Evolutionary conservation across 805 yeast genomes (phyloP).

Genomic region (Tetrapisispora taiwanensis): DNA sequence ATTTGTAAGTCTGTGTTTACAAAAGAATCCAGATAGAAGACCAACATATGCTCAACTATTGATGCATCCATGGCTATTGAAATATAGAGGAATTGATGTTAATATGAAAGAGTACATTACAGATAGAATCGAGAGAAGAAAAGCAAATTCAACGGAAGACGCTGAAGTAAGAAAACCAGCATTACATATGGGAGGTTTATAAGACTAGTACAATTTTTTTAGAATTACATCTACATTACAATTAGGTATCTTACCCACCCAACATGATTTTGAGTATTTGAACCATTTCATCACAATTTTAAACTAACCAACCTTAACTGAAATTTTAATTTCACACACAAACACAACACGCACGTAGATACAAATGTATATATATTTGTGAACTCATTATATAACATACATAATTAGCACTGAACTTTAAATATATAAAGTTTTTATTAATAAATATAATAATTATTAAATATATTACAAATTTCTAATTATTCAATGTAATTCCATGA

Average conservation of each 20-base stretch:
- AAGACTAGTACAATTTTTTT: too few relatives aligned
- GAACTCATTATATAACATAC: background rate
- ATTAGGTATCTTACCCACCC: too few relatives aligned
- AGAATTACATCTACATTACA: too few relatives aligned
- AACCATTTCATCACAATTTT: too few relatives aligned
- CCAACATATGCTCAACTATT: slow-evolving; percentile 72
- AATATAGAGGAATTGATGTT: slow-evolving; percentile 35
- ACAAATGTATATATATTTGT: too few relatives aligned
- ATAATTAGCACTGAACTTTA: background rate
- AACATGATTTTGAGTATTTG: too few relatives aligned
- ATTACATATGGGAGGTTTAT: slow-evolving; percentile 30
- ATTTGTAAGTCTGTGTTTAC: slow-evolving; percentile 69
- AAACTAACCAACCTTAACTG: too few relatives aligned
- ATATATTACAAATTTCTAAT: too few relatives aligned
- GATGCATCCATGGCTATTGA: slow-evolving; percentile 74
- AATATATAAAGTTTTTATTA: background rate
- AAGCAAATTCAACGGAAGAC: slow-evolving; percentile 18
- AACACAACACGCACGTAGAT: too few relatives aligned
- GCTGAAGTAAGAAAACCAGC: slow-evolving; percentile 27
- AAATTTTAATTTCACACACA: background rate
- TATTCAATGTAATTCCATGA: too few relatives aligned
- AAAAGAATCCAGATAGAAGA: slow-evolving; percentile 70
- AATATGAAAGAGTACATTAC: slow-evolving; percentile 32
- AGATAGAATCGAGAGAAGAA: slow-evolving; percentile 26
- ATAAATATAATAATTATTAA: background rate